A percentile compares a stretch with the other conserved stretches of the same genome.
Evolutionary conservation across 1,284 basidiomycete species (phyloP).

Genomic region (Agaricales sp.): DNA sequence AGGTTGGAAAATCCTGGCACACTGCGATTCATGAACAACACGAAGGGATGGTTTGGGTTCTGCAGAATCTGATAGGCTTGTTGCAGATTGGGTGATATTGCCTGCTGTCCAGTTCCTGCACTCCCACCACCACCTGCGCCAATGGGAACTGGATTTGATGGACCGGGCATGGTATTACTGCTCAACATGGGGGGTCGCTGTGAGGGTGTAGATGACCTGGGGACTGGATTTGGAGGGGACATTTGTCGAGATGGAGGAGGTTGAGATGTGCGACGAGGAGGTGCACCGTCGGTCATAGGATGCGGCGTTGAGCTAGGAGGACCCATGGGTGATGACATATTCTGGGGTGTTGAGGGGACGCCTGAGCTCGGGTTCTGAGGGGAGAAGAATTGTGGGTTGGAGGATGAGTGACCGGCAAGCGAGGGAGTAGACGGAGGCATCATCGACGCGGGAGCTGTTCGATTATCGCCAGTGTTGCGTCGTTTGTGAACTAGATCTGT

Average conservation of each 20-base stretch:
- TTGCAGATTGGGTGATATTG: slow-evolving; percentile 22
- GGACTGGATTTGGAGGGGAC: slow-evolving; percentile 26
- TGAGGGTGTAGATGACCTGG: not conserved
- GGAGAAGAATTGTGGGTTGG: slow-evolving; percentile 11
- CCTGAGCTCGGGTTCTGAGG: slow-evolving; percentile 12
- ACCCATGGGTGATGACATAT: not conserved
- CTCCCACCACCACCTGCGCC: not conserved
- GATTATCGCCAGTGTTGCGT: slow-evolving; percentile 60
- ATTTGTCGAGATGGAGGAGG: slow-evolving; percentile 24
- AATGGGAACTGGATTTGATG: slow-evolving; percentile 12
- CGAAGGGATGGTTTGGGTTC: slow-evolving; percentile 43
- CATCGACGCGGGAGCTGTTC: slow-evolving; percentile 20
- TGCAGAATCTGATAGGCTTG: slow-evolving; percentile 41
- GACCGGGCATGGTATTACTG: slow-evolving; percentile 16
- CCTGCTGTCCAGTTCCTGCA: not conserved
- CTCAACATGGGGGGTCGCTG: slow-evolving; percentile 13
- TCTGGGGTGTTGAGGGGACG: not conserved
- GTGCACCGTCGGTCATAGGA: not conserved
- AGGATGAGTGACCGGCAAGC: slow-evolving; percentile 6
- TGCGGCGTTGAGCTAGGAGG: not conserved
- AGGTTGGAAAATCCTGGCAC: slow-evolving; percentile 45
- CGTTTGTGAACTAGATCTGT: slow-evolving; percentile 36
- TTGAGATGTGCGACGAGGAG: slow-evolving; percentile 10
- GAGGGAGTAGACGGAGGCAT: slow-evolving; percentile 23
- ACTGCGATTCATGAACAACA: slow-evolving; percentile 39